Conservation (phyloP, 768 basidiomycete genomes). For the Tylopilus vinaceipallidus region DNA sequence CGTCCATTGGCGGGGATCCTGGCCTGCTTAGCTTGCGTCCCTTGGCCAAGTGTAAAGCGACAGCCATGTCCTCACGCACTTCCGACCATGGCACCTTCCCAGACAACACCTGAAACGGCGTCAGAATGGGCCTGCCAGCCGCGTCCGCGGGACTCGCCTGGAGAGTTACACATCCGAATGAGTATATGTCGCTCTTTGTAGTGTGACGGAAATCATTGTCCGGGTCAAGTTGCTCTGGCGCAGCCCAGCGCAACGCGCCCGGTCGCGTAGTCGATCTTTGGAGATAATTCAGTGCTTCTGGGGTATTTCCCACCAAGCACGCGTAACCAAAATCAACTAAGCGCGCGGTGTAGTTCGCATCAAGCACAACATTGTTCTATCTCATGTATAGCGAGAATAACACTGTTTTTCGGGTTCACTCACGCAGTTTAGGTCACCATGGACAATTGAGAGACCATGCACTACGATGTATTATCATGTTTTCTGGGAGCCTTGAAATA, state of each 20-base stretch:
- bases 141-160: background rate
- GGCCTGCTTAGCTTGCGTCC: too few species aligned
- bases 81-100: too few species aligned
- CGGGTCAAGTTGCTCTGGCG: background rate
- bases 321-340: constrained; percentile 37
- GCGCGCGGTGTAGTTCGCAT: constrained; percentile 29
- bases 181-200: background rate
- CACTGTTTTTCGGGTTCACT: background rate
- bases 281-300: background rate
- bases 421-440: background rate
- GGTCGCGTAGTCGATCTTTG: background rate
- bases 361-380: constrained; percentile 16
- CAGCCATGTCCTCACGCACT: too few species aligned
- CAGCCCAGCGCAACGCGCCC: background rate
- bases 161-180: background rate
- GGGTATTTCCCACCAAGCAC: background rate
- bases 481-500: background rate
- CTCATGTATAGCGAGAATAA: background rate
- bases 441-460: background rate
- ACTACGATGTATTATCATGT: background rate
- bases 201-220: background rate
- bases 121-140: too few species aligned
- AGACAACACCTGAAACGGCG: too few species aligned
- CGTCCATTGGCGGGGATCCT: too few species aligned
- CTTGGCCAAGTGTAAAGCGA: too few species aligned